Conservation (phyloP, 106 monocot genomes). For the Iris macrosiphon region DNA sequence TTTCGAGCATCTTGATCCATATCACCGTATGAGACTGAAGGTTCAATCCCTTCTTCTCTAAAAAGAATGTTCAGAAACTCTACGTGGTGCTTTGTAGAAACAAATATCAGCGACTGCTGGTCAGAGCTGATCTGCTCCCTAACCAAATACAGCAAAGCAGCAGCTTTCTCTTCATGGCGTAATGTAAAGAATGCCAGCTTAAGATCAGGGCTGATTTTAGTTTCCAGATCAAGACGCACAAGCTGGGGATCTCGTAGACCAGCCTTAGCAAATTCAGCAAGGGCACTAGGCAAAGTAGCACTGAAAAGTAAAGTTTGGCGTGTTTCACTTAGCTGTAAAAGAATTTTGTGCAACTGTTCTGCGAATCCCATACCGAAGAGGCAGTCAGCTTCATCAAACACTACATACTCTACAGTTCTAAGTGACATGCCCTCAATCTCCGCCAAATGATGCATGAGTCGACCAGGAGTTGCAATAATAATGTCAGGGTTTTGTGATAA, state of each 20-base stretch:
- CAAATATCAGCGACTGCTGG: slow-evolving; percentile 87
- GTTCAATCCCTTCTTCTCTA: slow-evolving; percentile 76
- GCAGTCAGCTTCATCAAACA: slow-evolving; percentile 97
- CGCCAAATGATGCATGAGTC: slow-evolving; percentile 87
- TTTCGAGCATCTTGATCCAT: slow-evolving; percentile 99
- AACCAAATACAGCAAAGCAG: slow-evolving; percentile 79
- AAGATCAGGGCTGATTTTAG: slow-evolving; percentile 87
- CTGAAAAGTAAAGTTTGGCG: slow-evolving; percentile 95
- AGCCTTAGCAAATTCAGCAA: slow-evolving; percentile 96
- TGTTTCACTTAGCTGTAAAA: slow-evolving; percentile 61
- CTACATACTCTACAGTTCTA: slow-evolving; percentile 87
- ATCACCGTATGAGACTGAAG: slow-evolving; percentile 88
- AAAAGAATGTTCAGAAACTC: slow-evolving; percentile 83
- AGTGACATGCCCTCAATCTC: slow-evolving; percentile 89
- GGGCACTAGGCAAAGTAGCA: slow-evolving; percentile 86
- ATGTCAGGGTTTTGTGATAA: slow-evolving; percentile 87
- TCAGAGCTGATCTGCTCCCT: slow-evolving; percentile 74
- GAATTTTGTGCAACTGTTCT: slow-evolving; percentile 81
- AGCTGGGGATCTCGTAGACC: slow-evolving; percentile 85
- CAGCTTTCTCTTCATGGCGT: slow-evolving; percentile 86
- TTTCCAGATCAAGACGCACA: slow-evolving; percentile 80
- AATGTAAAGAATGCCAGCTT: slow-evolving; percentile 68
- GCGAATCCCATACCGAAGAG: slow-evolving; percentile 93
- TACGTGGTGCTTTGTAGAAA: slow-evolving; percentile 93
- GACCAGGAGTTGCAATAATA: slow-evolving; percentile 95